Evolutionary conservation across 108 stramenopile species (phyloP), one percentile per base, ranked within the genome.

Genomic region (Asterionellopsis glacialis): DNA sequence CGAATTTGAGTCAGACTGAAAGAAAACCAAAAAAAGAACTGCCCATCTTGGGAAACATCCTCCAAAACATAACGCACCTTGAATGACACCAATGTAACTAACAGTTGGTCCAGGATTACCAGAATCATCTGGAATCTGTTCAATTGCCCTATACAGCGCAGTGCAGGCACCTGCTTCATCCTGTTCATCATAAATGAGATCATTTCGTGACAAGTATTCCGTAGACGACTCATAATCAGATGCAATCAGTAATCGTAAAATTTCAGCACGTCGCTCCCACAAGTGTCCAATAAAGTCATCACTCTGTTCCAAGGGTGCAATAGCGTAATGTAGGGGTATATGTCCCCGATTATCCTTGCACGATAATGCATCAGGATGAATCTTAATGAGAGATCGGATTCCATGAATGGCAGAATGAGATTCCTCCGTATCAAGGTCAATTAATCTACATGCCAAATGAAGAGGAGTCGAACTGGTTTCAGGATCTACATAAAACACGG

Each of bases 111-210:
- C 80, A 0, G 74, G 57, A 12, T 66, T 25, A 41, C 68, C 69
- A 56, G 80, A 74, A 63, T 92, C 90, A 65, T 92, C 87, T 40
- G 81, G 73, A n/a, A 92, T n/a, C 3, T 72, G 57, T 51, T 86
- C 75, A 25, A 88, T 57, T 18, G 75, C 76, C 38, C 71, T 44
- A 61, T 92, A 92, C 13, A 92, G 61, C 0, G 79, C 62, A 41
- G 65, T 64, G 41, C 68, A 73, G 6, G 67, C 67, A 43, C 70
- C 63, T 0, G 57, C 61, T n/a, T 55, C 40, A 60, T 59, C 24
- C 33, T 33, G 2, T 22, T 47, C 39, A n/a, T 70, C 64, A 59
- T 53, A 77, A 5, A 63, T 26, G 10, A 70, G 57, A 56, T 72
- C 63, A 49, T 63, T 72, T 55, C 64, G 61, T 49, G 57, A 51